Evolutionary conservation across 345 rosid genomes (phyloP), one percentile per base, ranked within the genome.

Genomic region (Citrus hindsii): DNA sequence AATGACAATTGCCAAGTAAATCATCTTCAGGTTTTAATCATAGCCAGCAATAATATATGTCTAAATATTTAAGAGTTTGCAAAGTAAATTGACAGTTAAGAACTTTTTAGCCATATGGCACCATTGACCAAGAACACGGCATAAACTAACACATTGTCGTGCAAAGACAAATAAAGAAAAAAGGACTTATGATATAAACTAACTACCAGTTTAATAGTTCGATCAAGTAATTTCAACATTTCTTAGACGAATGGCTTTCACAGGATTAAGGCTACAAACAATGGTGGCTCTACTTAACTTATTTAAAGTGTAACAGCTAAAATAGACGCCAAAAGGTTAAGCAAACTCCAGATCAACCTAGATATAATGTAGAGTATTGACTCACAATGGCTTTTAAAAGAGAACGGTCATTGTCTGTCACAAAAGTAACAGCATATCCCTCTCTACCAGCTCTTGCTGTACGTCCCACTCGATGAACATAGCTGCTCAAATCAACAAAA

Each of bases 371-470:
- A 56, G 67, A 76, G 67, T 69, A 69, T 13, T 62, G 59, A 61
- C 97, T 92, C 77, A 94, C 99, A 84, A 96, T 94, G 82, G 95
- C 87, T 92, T 94, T 96, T 76, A 94, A 82, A 70, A 96, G 93
- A 76, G 99, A 90, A 22, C 97, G 93, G 71, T 96, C 98, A 83
- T 84, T 92, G 82, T 96, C 99, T 53, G 98, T 90, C 79, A 94
- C 83, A 79, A 96, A 91, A 32, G 98, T 96, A 74, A 96, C 99
- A 61, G 99, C 99, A 83, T 89, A 96, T 76, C 99, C 98, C 85
- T 92, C 91, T 86, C 97, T 90, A 13, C 99, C 99, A 79, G 99
- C 99, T 91, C 99, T 89, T 71, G 99, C 99, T 66, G 98, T 94
- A 71, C 98, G 92, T 76, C 99, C 99, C 21, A 96, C 99, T 82